Base-by-base conservation (phyloP, 805 yeast genomes). In the Tetrapisispora fleetii region DNA sequence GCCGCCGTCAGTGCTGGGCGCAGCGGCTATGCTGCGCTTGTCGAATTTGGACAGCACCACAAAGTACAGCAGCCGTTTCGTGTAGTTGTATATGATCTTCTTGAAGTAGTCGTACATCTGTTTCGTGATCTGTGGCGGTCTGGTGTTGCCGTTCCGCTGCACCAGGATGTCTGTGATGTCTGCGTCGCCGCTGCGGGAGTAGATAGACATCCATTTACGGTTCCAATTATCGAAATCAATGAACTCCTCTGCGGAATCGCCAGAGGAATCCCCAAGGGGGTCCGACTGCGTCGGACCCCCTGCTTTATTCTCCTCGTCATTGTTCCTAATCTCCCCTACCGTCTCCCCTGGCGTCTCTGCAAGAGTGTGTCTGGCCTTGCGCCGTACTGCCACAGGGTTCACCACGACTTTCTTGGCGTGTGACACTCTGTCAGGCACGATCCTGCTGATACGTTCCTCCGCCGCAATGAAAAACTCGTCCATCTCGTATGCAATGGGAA, bases 401-500 rank as follows among this genome's bases (percentile, higher is more conserved):
- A 41, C 32, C 1, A 41, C n/a, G 7, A 41, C 13, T 19, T 30
- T 32, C 30, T 41, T 41, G 8, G 36, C 21, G 30, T 41, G 44
- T 14, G 16, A 14, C 16, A 40, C 43, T 40, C 55, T 54, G 33
- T 45, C 48, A 35, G 51, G 47, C 3, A 55, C 43, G 18, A 48
- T 49, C 13, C 40, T 37, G 19, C 62, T 53, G 54, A 62, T 52
- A 21, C 43, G 38, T 27, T 62, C 65, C 43, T 64, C 68, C 24
- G 62, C 39, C 14, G 53, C 50, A 24, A 62, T 50, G 32, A 53
- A 59, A 27, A 49, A 48, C 19, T 62, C 65, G 48, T 55, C 58
- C 60, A 65, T 57, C 40, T 65, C 67, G 44, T 64, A 64, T 16
- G 69, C 67, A 30, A 64, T 61, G 2, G 67, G 67, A 3, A 60